A percentile compares a stretch with the other conserved stretches of the same genome.
Evolutionary conservation across 306 rosid species (phyloP).

Genomic region (Crataegus laevigata): DNA sequence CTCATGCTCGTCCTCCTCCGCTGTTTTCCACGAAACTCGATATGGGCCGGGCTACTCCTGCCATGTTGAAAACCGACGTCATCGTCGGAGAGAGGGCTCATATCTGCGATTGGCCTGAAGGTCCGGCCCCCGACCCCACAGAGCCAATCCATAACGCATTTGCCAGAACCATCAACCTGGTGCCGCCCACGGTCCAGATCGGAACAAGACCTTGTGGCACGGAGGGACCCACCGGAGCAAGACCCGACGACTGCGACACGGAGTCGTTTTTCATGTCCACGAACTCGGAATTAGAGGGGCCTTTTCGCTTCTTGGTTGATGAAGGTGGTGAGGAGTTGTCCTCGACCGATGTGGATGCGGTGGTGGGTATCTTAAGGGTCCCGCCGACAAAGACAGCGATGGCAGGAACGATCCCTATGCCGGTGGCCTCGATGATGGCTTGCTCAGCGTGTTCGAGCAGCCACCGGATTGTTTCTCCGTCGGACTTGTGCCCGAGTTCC

Average conservation of each 20-base stretch:
- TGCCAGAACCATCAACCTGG: slow-evolving; percentile 46
- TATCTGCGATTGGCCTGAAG: slow-evolving; percentile 29
- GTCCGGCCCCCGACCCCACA: slow-evolving; percentile 1
- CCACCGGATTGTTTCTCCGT: slow-evolving; percentile 50
- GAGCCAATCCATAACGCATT: slow-evolving; percentile 59
- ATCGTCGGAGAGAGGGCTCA: slow-evolving; percentile 53
- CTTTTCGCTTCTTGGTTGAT: slow-evolving; percentile 38
- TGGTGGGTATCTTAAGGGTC: slow-evolving; percentile 38
- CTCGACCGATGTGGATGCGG: not conserved
- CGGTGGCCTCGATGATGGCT: slow-evolving; percentile 44
- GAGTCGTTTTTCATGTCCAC: slow-evolving; percentile 28
- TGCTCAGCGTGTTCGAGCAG: slow-evolving; percentile 40
- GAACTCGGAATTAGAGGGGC: slow-evolving; percentile 48
- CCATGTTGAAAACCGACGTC: slow-evolving; percentile 38
- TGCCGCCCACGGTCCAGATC: slow-evolving; percentile 42
- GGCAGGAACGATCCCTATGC: slow-evolving; percentile 44
- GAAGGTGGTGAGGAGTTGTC: slow-evolving; percentile 3
- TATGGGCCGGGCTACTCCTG: slow-evolving; percentile 33
- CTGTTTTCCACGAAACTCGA: slow-evolving; percentile 17
- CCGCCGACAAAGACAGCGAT: slow-evolving; percentile 46
- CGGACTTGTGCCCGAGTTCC: slow-evolving; percentile 41
- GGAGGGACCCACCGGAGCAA: slow-evolving; percentile 40
- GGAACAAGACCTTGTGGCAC: slow-evolving; percentile 49
- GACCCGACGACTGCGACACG: slow-evolving; percentile 34
- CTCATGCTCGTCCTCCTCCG: not conserved